These are phyloP conservation scores for Cyberlindnera maclurae DNA, from an alignment of 805 yeast genomes.

Conservation along the genomic window DNA sequence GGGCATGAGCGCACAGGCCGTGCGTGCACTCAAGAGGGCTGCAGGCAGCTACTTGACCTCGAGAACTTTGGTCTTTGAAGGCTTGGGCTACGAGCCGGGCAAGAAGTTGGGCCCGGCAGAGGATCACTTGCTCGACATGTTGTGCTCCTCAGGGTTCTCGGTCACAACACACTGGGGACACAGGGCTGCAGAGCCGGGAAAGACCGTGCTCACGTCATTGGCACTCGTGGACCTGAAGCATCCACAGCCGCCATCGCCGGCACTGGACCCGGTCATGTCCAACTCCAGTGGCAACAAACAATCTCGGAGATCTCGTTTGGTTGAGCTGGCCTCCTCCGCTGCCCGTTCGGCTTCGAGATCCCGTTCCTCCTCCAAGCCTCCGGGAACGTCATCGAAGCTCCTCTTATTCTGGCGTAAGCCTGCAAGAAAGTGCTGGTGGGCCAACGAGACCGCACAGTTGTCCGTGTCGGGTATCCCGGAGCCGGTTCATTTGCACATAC, in stretches of 20 bases:
- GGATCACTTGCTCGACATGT: constrained; percentile 89
- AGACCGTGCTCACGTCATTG: constrained; percentile 80
- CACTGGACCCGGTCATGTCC: constrained; percentile 37
- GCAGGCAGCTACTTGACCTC: constrained; percentile 62
- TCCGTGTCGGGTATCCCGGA: constrained; percentile 28
- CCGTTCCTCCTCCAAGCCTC: constrained; percentile 38
- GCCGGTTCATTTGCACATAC: constrained; percentile 66
- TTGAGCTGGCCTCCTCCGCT: constrained; percentile 49
- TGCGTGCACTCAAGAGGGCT: constrained; percentile 60
- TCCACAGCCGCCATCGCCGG: constrained; percentile 27
- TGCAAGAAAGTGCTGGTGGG: constrained; percentile 99
- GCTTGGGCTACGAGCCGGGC: constrained; percentile 56
- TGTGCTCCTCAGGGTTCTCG: constrained; percentile 80
- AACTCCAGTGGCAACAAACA: constrained; percentile 21
- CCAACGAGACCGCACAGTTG: constrained; percentile 47
- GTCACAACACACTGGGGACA: constrained; percentile 75
- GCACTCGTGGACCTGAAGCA: constrained; percentile 57
- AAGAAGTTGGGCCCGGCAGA: constrained; percentile 80
- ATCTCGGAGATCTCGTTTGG: constrained; percentile 49
- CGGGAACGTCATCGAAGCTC: constrained; percentile 49
- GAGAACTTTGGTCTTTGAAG: constrained; percentile 64
- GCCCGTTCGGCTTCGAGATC: constrained; percentile 54
- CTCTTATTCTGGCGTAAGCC: constrained; percentile 95
- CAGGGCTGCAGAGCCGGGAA: constrained; percentile 79
- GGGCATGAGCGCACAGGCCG: constrained; percentile 48